These are phyloP conservation scores for Pleurotus salmoneostramineus DNA, from an alignment of 768 basidiomycete species.

Conservation along the genomic window DNA sequence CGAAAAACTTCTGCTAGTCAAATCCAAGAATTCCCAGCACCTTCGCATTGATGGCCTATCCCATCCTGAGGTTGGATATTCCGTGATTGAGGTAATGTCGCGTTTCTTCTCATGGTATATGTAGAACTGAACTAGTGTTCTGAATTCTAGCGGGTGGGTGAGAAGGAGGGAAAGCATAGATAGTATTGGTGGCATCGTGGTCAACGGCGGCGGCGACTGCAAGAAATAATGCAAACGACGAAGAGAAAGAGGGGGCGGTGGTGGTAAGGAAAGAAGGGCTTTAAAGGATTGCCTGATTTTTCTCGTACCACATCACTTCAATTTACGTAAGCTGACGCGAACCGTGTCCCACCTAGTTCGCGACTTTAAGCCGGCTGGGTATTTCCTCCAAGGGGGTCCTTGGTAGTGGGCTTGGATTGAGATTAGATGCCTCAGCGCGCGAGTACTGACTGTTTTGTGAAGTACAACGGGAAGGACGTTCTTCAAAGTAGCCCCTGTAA, in stretches of 20 bases:
- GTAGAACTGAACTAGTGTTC: constrained; percentile 77
- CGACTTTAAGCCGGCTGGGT: too few species aligned
- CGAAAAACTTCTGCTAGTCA: constrained; percentile 86
- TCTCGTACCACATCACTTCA: neutral
- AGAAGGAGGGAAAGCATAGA: constrained; percentile 66
- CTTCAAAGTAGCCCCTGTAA: too few species aligned
- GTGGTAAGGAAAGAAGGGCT: neutral
- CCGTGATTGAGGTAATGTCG: constrained; percentile 72
- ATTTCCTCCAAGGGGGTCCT: too few species aligned
- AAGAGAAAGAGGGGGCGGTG: neutral
- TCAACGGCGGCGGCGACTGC: neutral
- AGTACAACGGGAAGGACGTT: too few species aligned
- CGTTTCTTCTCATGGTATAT: constrained; percentile 79
- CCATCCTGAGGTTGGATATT: constrained; percentile 82
- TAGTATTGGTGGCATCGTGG: neutral
- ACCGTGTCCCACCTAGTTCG: too few species aligned
- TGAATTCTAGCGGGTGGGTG: constrained; percentile 82
- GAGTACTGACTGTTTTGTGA: too few species aligned
- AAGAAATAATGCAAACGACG: neutral
- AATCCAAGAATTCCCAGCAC: constrained; percentile 89
- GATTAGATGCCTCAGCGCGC: too few species aligned
- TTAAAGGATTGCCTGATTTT: neutral
- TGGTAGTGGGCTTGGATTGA: too few species aligned
- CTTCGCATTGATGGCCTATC: constrained; percentile 81
- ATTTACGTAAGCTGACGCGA: neutral